phyloP scores from a whole-genome alignment of 257 asterid genomes.

The Solanum chiquidenum region DNA sequence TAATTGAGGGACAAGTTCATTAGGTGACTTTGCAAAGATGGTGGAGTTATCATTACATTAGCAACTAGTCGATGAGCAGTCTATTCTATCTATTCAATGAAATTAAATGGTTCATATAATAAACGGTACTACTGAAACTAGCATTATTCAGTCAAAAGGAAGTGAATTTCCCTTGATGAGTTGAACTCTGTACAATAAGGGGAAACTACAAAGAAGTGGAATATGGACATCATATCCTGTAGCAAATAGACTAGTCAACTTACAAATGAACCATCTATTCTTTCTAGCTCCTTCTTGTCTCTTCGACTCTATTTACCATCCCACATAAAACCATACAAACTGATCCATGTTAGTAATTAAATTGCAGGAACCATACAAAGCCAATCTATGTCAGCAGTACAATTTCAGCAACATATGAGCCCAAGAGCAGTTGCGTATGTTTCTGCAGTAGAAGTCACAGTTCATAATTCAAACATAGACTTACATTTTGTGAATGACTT shows the following conservation, averaged over 20 bases:
- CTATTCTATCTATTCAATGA: not conserved
- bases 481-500: not conserved
- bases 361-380: not conserved
- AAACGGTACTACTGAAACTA: not conserved
- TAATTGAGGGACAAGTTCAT: not conserved
- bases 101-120: not conserved
- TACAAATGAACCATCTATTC: not conserved
- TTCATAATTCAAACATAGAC: not conserved
- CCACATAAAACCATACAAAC: not conserved
- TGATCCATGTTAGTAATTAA: not conserved
- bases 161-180: not conserved
- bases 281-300: not conserved
- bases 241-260: not conserved
- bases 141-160: not conserved
- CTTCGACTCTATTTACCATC: not conserved
- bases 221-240: not conserved
- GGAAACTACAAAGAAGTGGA: not conserved
- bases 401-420: not conserved
- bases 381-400: not conserved
- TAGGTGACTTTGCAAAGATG: not conserved
- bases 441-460: not conserved
- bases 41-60: not conserved
- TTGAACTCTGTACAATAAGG: not conserved
- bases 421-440: not conserved
- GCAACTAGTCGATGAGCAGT: not conserved